Evolutionary conservation across 441 rosid genomes (phyloP).

Genomic region (Cnidoscolus chayamansa): DNA sequence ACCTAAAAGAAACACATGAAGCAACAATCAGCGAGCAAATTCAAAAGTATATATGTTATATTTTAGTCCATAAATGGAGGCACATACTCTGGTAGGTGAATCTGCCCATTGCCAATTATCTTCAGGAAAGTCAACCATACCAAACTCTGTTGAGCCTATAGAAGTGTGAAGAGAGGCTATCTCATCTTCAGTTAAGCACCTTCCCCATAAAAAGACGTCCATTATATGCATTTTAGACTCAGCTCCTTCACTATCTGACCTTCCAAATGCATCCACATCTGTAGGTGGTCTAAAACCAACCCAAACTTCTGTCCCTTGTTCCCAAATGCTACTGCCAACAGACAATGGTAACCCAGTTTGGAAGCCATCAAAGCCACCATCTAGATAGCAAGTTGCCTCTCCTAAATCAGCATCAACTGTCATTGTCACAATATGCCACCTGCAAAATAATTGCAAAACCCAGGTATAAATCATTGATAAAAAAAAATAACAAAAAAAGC

Average conservation of each 20-base stretch:
- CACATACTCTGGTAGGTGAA: constrained; percentile 91
- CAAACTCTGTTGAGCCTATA: constrained; percentile 67
- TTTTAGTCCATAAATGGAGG: constrained; percentile 2
- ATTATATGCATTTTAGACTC: constrained; percentile 99
- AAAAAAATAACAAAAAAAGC: not conserved
- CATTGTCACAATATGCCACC: constrained; percentile 99
- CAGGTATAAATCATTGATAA: not conserved
- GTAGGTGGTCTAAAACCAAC: constrained; percentile 93
- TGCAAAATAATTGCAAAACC: constrained; percentile 36
- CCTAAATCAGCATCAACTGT: constrained; percentile 93
- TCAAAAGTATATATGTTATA: constrained; percentile 1
- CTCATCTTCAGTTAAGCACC: constrained; percentile 96
- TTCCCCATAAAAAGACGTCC: constrained; percentile 99
- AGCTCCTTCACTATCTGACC: constrained; percentile 99
- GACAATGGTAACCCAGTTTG: constrained; percentile 72
- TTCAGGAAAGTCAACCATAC: constrained; percentile 77
- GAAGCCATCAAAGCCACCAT: constrained; percentile 97
- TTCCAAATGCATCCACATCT: constrained; percentile 93
- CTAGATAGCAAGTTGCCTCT: constrained; percentile 96
- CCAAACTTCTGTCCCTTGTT: constrained; percentile 92
- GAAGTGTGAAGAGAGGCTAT: constrained; percentile 76
- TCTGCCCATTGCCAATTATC: constrained; percentile 99
- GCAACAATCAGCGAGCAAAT: constrained; percentile 29
- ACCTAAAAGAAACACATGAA: constrained; percentile 48
- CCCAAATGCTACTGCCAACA: constrained; percentile 78